Evolutionary conservation across 768 basidiomycete species (phyloP), one percentile per base, ranked within the genome.

Genomic region (Amanita pseudoporphyria): DNA sequence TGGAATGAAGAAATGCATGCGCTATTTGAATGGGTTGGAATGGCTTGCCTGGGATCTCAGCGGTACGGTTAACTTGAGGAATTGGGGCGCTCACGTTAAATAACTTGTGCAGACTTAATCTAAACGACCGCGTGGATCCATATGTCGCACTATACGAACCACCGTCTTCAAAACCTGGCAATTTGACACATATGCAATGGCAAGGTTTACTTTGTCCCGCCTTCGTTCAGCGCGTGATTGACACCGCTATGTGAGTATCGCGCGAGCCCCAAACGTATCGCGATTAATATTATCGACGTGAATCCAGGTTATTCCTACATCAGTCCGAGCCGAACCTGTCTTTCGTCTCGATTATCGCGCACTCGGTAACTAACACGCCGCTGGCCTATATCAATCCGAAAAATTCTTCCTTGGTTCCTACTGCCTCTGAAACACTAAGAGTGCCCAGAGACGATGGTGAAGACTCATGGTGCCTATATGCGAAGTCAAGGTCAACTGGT

Each of bases 21-120:
- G 3, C 62, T 85, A 13, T 81, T 83, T 45, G 86, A 87, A 59
- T 88, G 86, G 86, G 70, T 79, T 6, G 86, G 84, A 6, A 74
- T 87, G 77, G 81, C 78, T 3, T 71, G 69, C 50, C 58, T 87
- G 4, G 82, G 78, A 12, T 70, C 86, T 1, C 81, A 84, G 58
- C 71, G 86, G 86, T 82, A 52, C 5, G 59, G 13, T 52, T 22
- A 36, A 19, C 30, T 26, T 52, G 47, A 26, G 9, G 13, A 48
- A 37, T 30, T 33, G 32, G 42, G 40, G 24, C 24, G n/a, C n/a
- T 45, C 54, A 42, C 21, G 35, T 44, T 21, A 18, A 44, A 14
- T 40, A n/a, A 41, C 26, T 45, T 41, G 18, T 13, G 3, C 53
- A 88, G 86, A 56, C 60, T 88, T 4, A 61, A 67, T 32, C 76